Percentiles rank a stretch among this genome's conserved stretches.
These are phyloP conservation scores for Euphorbia celastroides DNA, from an alignment of 441 rosid genomes.

Conservation along the genomic window DNA sequence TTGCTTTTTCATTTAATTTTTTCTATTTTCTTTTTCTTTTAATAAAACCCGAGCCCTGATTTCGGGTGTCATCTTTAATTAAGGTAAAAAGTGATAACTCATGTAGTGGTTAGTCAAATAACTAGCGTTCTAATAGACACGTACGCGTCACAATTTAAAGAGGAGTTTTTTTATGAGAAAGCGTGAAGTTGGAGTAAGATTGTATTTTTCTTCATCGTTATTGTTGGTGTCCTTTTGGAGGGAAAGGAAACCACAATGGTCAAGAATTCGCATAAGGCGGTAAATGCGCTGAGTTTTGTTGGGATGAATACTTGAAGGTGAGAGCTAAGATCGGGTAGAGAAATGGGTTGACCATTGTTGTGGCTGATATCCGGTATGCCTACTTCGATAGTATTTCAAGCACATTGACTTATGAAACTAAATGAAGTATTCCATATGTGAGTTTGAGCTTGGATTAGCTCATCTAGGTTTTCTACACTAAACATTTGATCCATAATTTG, in stretches of 20 bases:
- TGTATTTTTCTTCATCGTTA: slow-evolving; percentile 9
- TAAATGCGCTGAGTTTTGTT: slow-evolving; percentile 10
- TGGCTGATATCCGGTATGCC: slow-evolving; percentile 15
- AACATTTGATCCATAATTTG: too few relatives aligned
- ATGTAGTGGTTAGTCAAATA: too few relatives aligned
- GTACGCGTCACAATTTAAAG: too few relatives aligned
- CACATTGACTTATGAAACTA: slow-evolving; percentile 17
- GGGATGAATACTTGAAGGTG: slow-evolving; percentile 6
- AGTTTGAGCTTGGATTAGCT: slow-evolving; percentile 17
- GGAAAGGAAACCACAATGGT: slow-evolving; percentile 22
- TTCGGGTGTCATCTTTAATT: too few relatives aligned
- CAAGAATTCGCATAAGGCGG: slow-evolving; percentile 24
- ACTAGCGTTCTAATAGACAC: too few relatives aligned
- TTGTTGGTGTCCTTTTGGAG: not conserved
- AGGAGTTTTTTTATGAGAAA: too few relatives aligned
- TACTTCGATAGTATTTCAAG: slow-evolving; percentile 16
- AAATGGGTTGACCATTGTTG: slow-evolving; percentile 18
- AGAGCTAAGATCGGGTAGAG: slow-evolving; percentile 10
- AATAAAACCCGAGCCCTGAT: too few relatives aligned
- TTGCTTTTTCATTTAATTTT: too few relatives aligned
- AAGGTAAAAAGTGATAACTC: too few relatives aligned
- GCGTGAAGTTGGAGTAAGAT: slow-evolving; percentile 17
- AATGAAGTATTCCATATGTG: slow-evolving; percentile 10
- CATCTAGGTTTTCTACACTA: slow-evolving; percentile 1
- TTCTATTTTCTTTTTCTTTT: too few relatives aligned